Conservation (phyloP, 2,329 filamentous ascomycete genomes). For the Trichoderma sp. region DNA sequence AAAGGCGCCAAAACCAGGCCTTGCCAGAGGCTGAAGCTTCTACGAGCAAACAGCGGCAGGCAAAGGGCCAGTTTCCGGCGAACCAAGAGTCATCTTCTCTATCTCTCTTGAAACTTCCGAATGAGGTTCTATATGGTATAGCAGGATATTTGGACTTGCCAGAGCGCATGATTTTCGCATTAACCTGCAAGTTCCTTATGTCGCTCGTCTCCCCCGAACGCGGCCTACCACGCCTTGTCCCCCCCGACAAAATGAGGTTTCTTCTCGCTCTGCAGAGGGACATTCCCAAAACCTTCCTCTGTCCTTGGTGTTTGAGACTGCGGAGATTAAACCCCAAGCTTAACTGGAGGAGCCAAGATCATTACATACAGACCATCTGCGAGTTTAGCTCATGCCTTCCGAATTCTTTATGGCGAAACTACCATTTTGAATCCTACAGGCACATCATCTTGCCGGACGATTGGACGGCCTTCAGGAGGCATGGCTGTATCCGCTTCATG, state of each 20-base stretch:
- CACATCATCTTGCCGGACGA: neutral
- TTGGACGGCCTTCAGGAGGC: neutral
- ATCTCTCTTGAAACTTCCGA: neutral
- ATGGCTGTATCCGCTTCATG: neutral
- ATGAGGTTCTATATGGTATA: neutral
- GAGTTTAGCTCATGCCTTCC: neutral
- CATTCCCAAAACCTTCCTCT: neutral
- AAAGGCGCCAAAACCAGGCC: neutral
- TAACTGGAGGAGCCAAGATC: neutral
- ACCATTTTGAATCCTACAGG: neutral
- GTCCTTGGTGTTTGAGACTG: neutral
- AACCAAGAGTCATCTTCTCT: neutral
- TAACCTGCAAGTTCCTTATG: neutral
- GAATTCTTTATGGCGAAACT: neutral
- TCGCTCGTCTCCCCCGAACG: neutral
- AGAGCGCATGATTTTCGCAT: neutral
- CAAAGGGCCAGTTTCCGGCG: too few relatives aligned
- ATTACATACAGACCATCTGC: neutral
- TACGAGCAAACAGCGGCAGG: neutral
- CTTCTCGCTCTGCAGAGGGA: conserved; percentile 1
- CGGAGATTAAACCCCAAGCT: neutral
- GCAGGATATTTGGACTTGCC: neutral
- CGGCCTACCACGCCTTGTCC: neutral
- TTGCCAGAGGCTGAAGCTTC: neutral
- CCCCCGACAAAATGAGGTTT: neutral